Conservation (phyloP, 169 alveolate genomes). For the Eimeria necatrix region DNA sequence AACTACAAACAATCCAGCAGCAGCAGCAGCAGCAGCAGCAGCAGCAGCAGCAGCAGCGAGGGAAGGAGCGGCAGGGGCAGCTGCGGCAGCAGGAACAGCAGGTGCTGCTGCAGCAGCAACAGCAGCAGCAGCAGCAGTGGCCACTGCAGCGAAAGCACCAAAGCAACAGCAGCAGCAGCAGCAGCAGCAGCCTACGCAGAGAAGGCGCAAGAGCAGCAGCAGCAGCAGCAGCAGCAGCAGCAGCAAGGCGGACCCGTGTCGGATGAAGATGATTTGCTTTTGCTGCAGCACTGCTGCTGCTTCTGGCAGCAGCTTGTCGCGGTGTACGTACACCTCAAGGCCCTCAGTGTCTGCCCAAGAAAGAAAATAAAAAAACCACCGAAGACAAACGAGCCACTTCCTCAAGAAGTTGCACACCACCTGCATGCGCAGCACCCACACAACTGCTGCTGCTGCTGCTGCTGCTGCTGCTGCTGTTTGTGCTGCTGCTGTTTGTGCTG, state of each 20-base stretch:
- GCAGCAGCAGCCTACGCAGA: not conserved
- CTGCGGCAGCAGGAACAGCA: not conserved
- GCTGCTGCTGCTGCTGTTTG: not conserved
- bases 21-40: conserved; percentile 10
- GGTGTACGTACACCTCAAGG: conserved; percentile 59
- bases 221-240: conserved; percentile 40
- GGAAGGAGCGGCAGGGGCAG: not conserved
- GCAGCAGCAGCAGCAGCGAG: not conserved
- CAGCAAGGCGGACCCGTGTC: conserved; percentile 27
- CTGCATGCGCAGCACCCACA: not conserved
- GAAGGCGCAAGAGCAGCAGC: not conserved
- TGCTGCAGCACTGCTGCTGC: not conserved
- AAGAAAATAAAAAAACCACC: not conserved
- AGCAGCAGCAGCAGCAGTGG: conserved; percentile 11
- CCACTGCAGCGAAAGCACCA: not conserved
- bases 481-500: conserved; percentile 2
- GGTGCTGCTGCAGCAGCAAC: conserved; percentile 15
- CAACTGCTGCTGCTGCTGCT: not conserved
- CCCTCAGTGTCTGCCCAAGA: not conserved
- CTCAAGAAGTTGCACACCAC: not conserved
- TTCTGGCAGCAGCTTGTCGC: not conserved
- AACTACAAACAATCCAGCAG: not conserved
- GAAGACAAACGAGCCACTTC: not conserved
- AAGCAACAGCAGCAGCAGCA: not conserved
- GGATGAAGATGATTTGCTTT: not conserved